A percentile compares a stretch with the other conserved stretches of the same genome.
Evolutionary conservation across 1,284 basidiomycete genomes (phyloP).

Genomic region (Ustilago tritici): DNA sequence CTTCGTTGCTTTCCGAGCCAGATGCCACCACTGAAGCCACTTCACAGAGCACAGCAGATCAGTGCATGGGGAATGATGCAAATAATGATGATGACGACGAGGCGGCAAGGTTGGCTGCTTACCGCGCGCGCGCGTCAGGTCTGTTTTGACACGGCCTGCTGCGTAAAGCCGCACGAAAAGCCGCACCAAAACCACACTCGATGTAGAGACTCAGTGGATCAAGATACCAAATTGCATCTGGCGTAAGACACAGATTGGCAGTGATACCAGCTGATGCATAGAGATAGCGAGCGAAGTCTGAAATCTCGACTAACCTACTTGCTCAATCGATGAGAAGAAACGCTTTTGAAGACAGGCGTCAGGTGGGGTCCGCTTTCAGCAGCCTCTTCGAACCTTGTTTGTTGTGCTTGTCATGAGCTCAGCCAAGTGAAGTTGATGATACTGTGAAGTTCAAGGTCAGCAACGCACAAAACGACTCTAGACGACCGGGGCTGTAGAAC

Average conservation of each 20-base stretch:
- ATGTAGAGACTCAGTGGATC: neutral
- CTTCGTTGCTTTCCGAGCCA: constrained; percentile 11
- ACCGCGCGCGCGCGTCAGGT: constrained; percentile 12
- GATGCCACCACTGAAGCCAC: neutral
- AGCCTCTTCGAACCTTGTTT: no score
- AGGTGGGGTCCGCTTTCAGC: no score
- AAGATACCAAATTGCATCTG: neutral
- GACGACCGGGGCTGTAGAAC: neutral
- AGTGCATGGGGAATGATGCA: neutral
- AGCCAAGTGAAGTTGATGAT: neutral
- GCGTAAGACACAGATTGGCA: neutral
- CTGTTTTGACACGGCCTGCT: constrained; percentile 9
- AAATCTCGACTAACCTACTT: neutral
- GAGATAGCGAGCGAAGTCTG: neutral
- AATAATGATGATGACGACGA: neutral
- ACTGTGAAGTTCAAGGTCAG: constrained; percentile 3
- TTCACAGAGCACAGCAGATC: neutral
- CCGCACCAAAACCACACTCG: neutral
- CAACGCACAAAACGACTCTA: neutral
- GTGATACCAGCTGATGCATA: neutral
- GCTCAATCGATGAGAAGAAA: neutral
- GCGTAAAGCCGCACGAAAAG: constrained; percentile 1
- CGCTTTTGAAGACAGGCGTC: no score
- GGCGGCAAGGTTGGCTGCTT: constrained; percentile 7
- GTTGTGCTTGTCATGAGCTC: neutral